Conservation (phyloP, 2,329 filamentous ascomycete genomes). For the Aspergillus sp. region DNA sequence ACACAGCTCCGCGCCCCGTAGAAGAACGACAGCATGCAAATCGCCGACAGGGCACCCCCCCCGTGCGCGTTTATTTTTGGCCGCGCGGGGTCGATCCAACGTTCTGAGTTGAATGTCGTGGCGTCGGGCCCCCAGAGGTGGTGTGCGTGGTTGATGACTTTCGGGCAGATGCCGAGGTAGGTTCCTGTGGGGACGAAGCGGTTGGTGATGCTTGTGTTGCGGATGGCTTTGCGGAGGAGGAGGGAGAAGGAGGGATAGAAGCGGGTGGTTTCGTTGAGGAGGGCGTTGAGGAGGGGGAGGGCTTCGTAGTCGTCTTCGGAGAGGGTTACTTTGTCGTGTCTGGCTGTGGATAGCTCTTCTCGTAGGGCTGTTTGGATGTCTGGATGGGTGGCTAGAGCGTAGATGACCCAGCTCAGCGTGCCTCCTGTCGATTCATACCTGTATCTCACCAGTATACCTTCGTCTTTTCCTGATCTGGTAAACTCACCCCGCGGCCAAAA, state of each 20-base stretch:
- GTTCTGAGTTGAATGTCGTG: slow-evolving; percentile 30
- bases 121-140: slow-evolving; percentile 28
- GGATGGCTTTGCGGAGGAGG: too few relatives aligned
- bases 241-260: slow-evolving; percentile 48
- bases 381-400: too few relatives aligned
- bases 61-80: slow-evolving; percentile 38
- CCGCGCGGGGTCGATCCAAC: slow-evolving; percentile 23
- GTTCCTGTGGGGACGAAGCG: slow-evolving; percentile 27
- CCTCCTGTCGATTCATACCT: too few relatives aligned
- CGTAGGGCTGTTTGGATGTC: too few relatives aligned
- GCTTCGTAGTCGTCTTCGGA: slow-evolving; percentile 26
- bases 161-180: slow-evolving; percentile 24
- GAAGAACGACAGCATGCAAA: slow-evolving; percentile 28
- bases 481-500: too few relatives aligned
- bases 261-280: slow-evolving; percentile 49
- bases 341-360: too few relatives aligned
- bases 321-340: too few relatives aligned
- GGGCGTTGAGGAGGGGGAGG: slow-evolving; percentile 43
- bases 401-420: too few relatives aligned
- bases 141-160: slow-evolving; percentile 27
- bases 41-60: slow-evolving; percentile 35
- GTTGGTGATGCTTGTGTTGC: slow-evolving; percentile 34
- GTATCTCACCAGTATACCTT: too few relatives aligned
- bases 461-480: too few relatives aligned
- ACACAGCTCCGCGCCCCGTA: slow-evolving; percentile 1